Percentiles rank a stretch among this genome's conserved stretches.
Conservation (phyloP, 1,284 basidiomycete genomes). For the Gomphus sp. region DNA sequence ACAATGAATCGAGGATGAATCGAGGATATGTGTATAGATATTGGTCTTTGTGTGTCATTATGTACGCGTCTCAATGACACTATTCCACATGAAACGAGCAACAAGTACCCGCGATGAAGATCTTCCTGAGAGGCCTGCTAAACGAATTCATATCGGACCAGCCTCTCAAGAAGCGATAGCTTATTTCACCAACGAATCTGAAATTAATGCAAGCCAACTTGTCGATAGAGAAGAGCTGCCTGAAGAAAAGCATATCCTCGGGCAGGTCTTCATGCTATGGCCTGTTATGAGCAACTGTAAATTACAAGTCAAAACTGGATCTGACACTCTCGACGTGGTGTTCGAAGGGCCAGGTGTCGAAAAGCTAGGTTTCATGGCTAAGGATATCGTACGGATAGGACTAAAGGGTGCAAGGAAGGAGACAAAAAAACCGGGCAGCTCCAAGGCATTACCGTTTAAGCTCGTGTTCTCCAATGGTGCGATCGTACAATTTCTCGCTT, state of each 20-base stretch:
- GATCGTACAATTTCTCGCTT: background rate
- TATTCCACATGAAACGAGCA: background rate
- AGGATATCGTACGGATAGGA: background rate
- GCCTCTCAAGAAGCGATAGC: background rate
- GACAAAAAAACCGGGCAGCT: background rate
- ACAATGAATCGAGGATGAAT: conserved; percentile 86
- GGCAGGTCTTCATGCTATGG: conserved; percentile 4
- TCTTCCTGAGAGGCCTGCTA: background rate
- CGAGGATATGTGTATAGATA: background rate
- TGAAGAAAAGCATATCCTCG: background rate
- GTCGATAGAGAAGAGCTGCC: background rate
- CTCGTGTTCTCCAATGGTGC: conserved; percentile 1
- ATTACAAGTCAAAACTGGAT: background rate
- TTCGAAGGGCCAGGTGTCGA: conserved; percentile 1
- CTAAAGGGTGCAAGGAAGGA: conserved; percentile 2
- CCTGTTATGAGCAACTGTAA: background rate
- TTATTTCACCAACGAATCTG: background rate
- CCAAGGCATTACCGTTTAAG: background rate
- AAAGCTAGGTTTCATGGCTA: background rate
- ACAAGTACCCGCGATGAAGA: background rate
- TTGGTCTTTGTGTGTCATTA: background rate
- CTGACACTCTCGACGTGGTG: background rate
- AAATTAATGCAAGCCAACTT: background rate
- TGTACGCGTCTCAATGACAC: conserved; percentile 2
- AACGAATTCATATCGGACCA: background rate